phyloP scores from a whole-genome alignment of 352 stramenopile species.

The Globisporangium canariense region DNA sequence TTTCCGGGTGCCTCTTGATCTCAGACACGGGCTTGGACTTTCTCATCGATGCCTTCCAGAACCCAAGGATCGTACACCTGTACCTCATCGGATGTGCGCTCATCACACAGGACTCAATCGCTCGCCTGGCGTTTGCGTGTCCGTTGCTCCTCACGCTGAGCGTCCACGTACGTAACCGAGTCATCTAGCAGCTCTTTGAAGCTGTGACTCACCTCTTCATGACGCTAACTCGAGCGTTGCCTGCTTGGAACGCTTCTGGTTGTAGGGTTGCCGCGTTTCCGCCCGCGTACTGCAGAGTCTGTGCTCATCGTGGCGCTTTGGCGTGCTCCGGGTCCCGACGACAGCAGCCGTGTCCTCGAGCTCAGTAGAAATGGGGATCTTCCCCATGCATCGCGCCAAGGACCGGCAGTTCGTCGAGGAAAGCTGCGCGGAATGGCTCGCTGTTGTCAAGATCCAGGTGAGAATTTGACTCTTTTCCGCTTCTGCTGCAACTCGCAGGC shows the following conservation, averaged over 20 bases:
- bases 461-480: no score
- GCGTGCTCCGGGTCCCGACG: constrained; percentile 35
- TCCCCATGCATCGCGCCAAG: constrained; percentile 62
- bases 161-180: constrained; percentile 25
- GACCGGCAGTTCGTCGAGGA: constrained; percentile 64
- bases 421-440: constrained; percentile 46
- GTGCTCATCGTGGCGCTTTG: constrained; percentile 66
- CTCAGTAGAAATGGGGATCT: constrained; percentile 48
- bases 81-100: constrained; percentile 52
- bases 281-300: constrained; percentile 55
- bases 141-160: constrained; percentile 68
- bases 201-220: neutral
- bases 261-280: constrained; percentile 55
- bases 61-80: constrained; percentile 48
- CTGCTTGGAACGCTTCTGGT: neutral
- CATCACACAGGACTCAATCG: constrained; percentile 64
- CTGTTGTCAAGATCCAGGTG: constrained; percentile 61
- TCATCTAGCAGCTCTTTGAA: neutral
- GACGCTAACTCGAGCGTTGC: neutral
- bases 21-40: constrained; percentile 50
- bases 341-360: constrained; percentile 18
- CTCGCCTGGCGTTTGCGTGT: constrained; percentile 55
- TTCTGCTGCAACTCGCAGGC: neutral
- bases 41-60: constrained; percentile 55
- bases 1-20: constrained; percentile 48